These are phyloP conservation scores for Neopestalotiopsis sp. DNA, from an alignment of 2,329 filamentous ascomycete species.

Conservation along the genomic window DNA sequence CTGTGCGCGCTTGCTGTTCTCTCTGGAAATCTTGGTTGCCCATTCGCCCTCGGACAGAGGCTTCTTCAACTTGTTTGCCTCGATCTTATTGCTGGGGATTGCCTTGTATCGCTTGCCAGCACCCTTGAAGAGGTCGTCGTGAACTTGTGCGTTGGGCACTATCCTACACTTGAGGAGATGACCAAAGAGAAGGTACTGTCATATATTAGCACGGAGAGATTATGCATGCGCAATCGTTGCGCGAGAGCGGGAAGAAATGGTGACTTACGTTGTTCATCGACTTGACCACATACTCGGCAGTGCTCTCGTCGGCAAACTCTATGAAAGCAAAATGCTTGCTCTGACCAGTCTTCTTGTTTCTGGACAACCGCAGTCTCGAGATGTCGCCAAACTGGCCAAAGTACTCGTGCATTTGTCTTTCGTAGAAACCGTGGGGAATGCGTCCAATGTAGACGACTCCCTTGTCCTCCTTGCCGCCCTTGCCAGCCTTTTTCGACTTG, in stretches of 20 bases:
- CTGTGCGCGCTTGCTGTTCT: conserved; percentile 70
- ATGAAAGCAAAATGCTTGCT: conserved; percentile 96
- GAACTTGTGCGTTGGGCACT: conserved; percentile 77
- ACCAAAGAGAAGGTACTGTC: conserved; percentile 82
- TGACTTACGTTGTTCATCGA: conserved; percentile 82
- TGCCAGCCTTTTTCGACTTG: conserved; percentile 45
- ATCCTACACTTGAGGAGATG: conserved; percentile 90
- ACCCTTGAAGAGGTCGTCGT: conserved; percentile 85
- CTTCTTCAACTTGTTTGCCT: conserved; percentile 74
- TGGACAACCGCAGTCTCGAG: conserved; percentile 76
- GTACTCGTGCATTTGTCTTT: conserved; percentile 92
- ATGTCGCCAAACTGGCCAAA: conserved; percentile 93
- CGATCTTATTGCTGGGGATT: conserved; percentile 87
- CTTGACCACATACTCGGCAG: conserved; percentile 88
- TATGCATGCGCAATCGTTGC: conserved; percentile 20
- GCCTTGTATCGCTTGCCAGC: conserved; percentile 89
- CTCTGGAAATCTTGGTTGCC: conserved; percentile 74
- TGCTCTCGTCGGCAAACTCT: conserved; percentile 79
- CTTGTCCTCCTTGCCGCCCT: conserved; percentile 55
- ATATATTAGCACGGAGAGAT: background rate
- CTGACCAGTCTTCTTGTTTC: conserved; percentile 88
- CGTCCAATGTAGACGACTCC: conserved; percentile 91
- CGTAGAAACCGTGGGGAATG: conserved; percentile 90
- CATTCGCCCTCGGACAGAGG: conserved; percentile 78
- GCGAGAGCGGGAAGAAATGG: conserved; percentile 15